Evolutionary conservation across 2,329 filamentous ascomycete genomes (phyloP), one percentile per base, ranked within the genome.

Genomic region (Cladophialophora yegresii): DNA sequence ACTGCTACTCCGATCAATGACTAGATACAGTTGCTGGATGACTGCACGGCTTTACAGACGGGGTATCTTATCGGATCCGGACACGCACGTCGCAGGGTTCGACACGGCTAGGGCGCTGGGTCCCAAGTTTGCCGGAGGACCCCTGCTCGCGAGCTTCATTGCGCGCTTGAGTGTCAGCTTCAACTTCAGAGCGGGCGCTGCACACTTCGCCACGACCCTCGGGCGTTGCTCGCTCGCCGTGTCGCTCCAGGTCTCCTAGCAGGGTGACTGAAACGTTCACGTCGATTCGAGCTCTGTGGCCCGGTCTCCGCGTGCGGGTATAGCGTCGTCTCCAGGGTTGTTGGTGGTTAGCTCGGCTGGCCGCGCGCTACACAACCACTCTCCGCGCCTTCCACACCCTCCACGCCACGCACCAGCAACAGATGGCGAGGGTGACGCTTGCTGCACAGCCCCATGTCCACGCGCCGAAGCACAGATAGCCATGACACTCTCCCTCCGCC

Each of bases 391-490:
- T 84, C 93, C 93, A 97, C 0, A 91, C 90, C 75, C 89, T 89
- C 93, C 92, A 97, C 6, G 92, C 92, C 82, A 86, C 89, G 16
- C 88, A 68, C 78, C 93, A 89, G 71, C 92, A 77, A 2, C 80
- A 81, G 72, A 90, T 88, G 0, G 92, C 93, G 43, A 91, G 70
- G 87, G 89, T 93, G 0, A 96, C 89, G 67, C 89, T 93, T 0
- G 84, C 78, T 0, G 89, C 76, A 66, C 78, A 80, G 0, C 79
- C 88, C 84, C 96, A 92, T 0, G 89, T 90, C 92, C 92, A 96
- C 70, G 93, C 96, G 10, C 88, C 87, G 78, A 96, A 98, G 78
- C 95, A 99, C 58, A 83, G 79, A 72, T 82, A 85, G 1, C 95
- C 95, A 74, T 91, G 91, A 75, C 93, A 98, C 69, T 96, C 84